phyloP scores from a whole-genome alignment of 1,284 basidiomycete genomes.

The Tilletia indica region DNA sequence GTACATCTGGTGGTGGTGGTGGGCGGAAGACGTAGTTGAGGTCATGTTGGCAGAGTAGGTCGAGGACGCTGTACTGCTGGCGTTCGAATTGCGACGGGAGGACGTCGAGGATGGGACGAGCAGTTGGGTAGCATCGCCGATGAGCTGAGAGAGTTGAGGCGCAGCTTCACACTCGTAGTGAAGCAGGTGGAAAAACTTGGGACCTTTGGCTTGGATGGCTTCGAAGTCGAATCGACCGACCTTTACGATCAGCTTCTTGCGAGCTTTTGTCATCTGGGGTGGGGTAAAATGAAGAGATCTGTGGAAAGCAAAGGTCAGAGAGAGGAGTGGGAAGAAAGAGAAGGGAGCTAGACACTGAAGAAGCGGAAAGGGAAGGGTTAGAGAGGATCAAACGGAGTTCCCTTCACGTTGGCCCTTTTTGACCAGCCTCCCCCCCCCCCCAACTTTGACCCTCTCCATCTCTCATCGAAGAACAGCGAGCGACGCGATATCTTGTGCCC shows the following conservation, averaged over 20 bases:
- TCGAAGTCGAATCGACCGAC: neutral
- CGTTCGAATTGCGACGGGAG: too few relatives aligned
- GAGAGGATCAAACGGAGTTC: too few relatives aligned
- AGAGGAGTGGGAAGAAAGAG: neutral
- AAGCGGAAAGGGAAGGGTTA: neutral
- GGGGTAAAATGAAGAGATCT: neutral
- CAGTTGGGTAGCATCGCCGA: neutral
- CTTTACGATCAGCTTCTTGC: slow-evolving; percentile 15
- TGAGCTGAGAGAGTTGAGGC: slow-evolving; percentile 14
- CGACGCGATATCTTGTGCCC: too few relatives aligned
- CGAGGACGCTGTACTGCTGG: too few relatives aligned
- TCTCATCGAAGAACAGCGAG: too few relatives aligned
- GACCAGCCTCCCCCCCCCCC: too few relatives aligned
- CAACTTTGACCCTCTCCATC: too few relatives aligned
- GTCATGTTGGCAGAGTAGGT: too few relatives aligned
- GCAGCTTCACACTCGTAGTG: slow-evolving; percentile 7
- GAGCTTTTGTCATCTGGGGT: neutral
- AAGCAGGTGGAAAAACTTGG: neutral
- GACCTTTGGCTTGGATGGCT: too few relatives aligned
- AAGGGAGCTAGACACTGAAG: neutral
- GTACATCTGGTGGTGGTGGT: too few relatives aligned
- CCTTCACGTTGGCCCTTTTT: too few relatives aligned
- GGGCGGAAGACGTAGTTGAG: too few relatives aligned
- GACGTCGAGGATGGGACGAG: neutral
- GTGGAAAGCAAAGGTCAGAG: neutral